Evolutionary conservation across 129 eudicot genomes (phyloP).

Genomic region (Flaveria trinervia): DNA sequence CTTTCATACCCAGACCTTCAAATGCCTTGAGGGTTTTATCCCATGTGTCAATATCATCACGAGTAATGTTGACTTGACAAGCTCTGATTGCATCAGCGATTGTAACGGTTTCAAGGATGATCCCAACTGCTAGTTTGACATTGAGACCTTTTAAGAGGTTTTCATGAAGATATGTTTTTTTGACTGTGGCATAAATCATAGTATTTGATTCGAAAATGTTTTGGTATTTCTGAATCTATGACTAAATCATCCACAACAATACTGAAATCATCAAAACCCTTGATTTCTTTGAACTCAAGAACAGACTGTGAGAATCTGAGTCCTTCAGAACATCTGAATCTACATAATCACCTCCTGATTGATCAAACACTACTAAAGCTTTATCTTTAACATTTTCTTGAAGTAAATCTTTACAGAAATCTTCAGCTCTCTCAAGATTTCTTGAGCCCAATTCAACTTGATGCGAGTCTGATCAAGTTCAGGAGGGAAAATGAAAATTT

Average conservation of each 20-base stretch:
- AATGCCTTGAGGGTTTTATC: constrained; percentile 60
- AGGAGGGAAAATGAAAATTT: neutral
- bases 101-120: constrained; percentile 60
- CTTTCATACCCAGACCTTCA: constrained; percentile 67
- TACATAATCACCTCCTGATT: constrained; percentile 31
- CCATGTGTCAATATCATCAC: constrained; percentile 51
- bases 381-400: constrained; percentile 29
- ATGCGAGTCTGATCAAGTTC: constrained; percentile 22
- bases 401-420: constrained; percentile 14
- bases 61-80: constrained; percentile 33
- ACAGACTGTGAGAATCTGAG: constrained; percentile 54
- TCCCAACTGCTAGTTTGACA: constrained; percentile 53
- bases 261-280: constrained; percentile 47
- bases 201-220: constrained; percentile 50
- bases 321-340: constrained; percentile 40
- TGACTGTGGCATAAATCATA: constrained; percentile 69
- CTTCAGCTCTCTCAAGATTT: constrained; percentile 14
- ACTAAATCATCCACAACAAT: constrained; percentile 57
- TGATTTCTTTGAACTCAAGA: constrained; percentile 44
- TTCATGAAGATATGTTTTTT: constrained; percentile 55
- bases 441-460: neutral
- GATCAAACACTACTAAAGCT: constrained; percentile 35
- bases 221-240: constrained; percentile 62
- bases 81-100: constrained; percentile 69
- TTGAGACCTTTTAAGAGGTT: constrained; percentile 54